Evolutionary conservation across 768 basidiomycete species (phyloP), one percentile per base, ranked within the genome.

Genomic region (Hysterangium stoloniferum): DNA sequence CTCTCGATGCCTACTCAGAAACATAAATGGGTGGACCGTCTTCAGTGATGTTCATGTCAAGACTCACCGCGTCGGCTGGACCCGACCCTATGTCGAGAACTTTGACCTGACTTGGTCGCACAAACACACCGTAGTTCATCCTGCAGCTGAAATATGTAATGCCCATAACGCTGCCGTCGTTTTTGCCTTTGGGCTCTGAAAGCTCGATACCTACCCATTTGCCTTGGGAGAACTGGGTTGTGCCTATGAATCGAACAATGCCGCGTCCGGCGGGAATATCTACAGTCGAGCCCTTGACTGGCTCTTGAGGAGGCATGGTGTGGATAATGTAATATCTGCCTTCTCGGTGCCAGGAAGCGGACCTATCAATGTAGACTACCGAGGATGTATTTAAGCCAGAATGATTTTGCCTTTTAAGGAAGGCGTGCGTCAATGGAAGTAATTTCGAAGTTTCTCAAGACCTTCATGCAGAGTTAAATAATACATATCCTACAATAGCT

Each of bases 151-250:
- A 99, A 69, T 98, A 99, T 1, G 66, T 55, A 43, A 80, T 66
- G 13, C 85, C 91, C 31, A 83, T 72, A 6, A 99, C 86, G 1
- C 80, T 77, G 1, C 96, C 96, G 58, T 98, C 89, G 71, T 99
- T 99, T 82, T 98, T 99, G 33, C 96, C 96, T 38, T 78, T 84
- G 6, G 79, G 67, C 59, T 84, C 82, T 51, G 75, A 78, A 40
- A 99, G 76, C 61, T 95, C 93, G 47, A 98, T 80, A 8, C 96
- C 96, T 44, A 96, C 76, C 95, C 95, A 99, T 74, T 86, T 91
- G 0, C 96, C 96, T 1, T 80, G 66, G 19, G 88, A 78, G 64
- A 97, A 97, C 2, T 76, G 73, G 0, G 95, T 94, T 28, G 79
- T 55, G 0, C 95, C 96, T 45, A 75, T 77, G 73, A 92, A 99